A percentile compares a stretch with the other conserved stretches of the same genome.
Conservation (phyloP, 1,139 yeast genomes). For the Magnusiomyces paraingens region DNA sequence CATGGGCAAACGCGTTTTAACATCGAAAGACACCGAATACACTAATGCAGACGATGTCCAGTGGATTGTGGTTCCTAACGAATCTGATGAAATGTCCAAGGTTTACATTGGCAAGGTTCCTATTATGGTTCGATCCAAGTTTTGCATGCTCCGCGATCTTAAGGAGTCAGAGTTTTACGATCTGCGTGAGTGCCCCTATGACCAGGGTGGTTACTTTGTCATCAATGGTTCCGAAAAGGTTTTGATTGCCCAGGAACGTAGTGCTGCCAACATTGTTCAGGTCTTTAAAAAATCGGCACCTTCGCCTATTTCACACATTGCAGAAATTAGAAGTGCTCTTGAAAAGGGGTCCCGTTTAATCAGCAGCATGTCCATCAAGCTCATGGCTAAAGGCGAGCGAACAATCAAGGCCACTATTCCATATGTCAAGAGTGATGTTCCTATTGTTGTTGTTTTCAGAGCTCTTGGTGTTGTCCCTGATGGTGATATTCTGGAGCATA, state of each 20-base stretch:
- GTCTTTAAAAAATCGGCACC: constrained; percentile 98
- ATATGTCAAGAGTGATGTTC: constrained; percentile 91
- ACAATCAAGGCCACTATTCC: constrained; percentile 95
- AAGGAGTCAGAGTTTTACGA: constrained; percentile 94
- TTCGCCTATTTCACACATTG: constrained; percentile 91
- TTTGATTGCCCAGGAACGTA: constrained; percentile 94
- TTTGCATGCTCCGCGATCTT: constrained; percentile 86
- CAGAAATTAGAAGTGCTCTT: constrained; percentile 92
- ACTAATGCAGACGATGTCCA: constrained; percentile 48
- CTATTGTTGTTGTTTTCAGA: constrained; percentile 92
- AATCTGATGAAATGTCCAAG: constrained; percentile 58
- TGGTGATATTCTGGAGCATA: constrained; percentile 96
- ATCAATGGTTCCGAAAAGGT: constrained; percentile 98
- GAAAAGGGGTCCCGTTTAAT: constrained; percentile 96
- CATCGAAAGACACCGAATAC: constrained; percentile 64
- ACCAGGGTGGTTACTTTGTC: constrained; percentile 98
- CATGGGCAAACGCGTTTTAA: constrained; percentile 84
- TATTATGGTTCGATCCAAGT: constrained; percentile 93
- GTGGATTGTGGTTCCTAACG: constrained; percentile 54
- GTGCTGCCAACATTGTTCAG: constrained; percentile 97
- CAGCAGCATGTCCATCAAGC: constrained; percentile 88
- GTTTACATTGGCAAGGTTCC: constrained; percentile 96
- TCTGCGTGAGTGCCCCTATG: constrained; percentile 96
- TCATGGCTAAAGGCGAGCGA: constrained; percentile 76
- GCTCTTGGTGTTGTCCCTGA: constrained; percentile 98